These are phyloP conservation scores for Globisporangium acanthophoron DNA, from an alignment of 352 stramenopile species.

Conservation along the genomic window DNA sequence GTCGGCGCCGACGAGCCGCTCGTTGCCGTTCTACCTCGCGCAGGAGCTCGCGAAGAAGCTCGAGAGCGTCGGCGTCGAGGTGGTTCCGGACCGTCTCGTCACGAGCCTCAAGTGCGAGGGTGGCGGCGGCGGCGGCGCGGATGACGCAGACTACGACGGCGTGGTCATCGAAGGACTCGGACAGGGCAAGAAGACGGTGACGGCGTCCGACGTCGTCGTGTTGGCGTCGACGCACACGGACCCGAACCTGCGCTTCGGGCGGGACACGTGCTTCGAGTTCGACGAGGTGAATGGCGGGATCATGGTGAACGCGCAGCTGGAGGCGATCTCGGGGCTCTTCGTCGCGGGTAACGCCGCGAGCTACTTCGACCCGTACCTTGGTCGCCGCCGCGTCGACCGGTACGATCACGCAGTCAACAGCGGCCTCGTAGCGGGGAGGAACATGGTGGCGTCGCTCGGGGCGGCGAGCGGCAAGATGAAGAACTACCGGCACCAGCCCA, in stretches of 20 bases:
- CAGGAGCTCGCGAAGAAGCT: slow-evolving; percentile 60
- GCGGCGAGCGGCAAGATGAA: slow-evolving; percentile 52
- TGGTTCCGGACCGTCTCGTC: slow-evolving; percentile 66
- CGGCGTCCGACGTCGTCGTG: slow-evolving; percentile 88
- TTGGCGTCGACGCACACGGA: slow-evolving; percentile 90
- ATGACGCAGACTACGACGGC: slow-evolving; percentile 35
- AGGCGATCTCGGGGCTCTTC: slow-evolving; percentile 87
- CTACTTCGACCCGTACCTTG: slow-evolving; percentile 88
- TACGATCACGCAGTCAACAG: slow-evolving; percentile 93
- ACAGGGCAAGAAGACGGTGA: slow-evolving; percentile 58
- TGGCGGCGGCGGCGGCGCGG: slow-evolving; percentile 17
- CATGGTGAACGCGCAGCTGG: slow-evolving; percentile 87
- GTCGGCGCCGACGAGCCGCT: slow-evolving; percentile 37
- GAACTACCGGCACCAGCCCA: slow-evolving; percentile 85
- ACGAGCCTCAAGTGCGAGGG: slow-evolving; percentile 62
- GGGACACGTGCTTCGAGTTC: slow-evolving; percentile 70
- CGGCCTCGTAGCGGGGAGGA: slow-evolving; percentile 80
- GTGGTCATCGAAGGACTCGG: slow-evolving; percentile 58
- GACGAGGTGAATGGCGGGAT: slow-evolving; percentile 86
- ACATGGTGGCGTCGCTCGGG: slow-evolving; percentile 71
- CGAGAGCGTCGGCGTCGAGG: slow-evolving; percentile 48
- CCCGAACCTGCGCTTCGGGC: slow-evolving; percentile 66
- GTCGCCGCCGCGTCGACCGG: slow-evolving; percentile 80
- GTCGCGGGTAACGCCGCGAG: slow-evolving; percentile 86
- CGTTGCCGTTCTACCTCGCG: slow-evolving; percentile 85